Evolutionary conservation across 2,329 filamentous ascomycete genomes (phyloP), one percentile per base, ranked within the genome.

Genomic region (Fusarium bulbicola): DNA sequence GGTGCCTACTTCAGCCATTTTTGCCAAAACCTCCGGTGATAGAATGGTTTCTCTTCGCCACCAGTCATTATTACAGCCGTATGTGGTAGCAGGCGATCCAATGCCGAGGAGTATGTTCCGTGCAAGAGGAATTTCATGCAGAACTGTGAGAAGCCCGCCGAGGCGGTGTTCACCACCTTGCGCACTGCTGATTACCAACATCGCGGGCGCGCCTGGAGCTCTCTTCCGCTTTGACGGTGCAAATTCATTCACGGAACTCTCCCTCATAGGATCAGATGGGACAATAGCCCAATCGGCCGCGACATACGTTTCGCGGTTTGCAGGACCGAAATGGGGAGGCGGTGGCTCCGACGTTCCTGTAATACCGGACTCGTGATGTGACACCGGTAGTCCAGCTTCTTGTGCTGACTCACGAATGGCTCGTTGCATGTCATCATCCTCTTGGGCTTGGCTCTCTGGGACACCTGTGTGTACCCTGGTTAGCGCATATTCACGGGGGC

Each of bases 271-370:
- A 68, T 63, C 79, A 12, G 82, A 78, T 0, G 84, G 84, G 2
- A 91, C 86, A 87, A 92, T 86, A 16, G 86, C 88, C 90, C 90
- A 92, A 71, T 87, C 83, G 52, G 83, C 82, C 32, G 83, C 78
- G 43, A 90, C 86, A 70, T 92, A 91, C 42, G 87, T 82, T 5
- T 81, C 76, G 40, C 89, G 83, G 49, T 85, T 90, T 9, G 90
- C 89, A 0, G 90, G 90, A 3, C 90, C 90, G 80, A 92, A 92
- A 50, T 86, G 77, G 9, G 85, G 83, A 30, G 85, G 84, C n/a
- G 81, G 72, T 46, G 80, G 79, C 2, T 80, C 77, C 21, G 82
- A 82, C 30, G 78, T 75, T 46, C 84, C 82, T 40, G 83, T 83
- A 12, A 90, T 75, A 20, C 88, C 88, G 4, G 83, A 83, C 77